Evolutionary conservation across 306 rosid species (phyloP).

Genomic region (Betula pendula): DNA sequence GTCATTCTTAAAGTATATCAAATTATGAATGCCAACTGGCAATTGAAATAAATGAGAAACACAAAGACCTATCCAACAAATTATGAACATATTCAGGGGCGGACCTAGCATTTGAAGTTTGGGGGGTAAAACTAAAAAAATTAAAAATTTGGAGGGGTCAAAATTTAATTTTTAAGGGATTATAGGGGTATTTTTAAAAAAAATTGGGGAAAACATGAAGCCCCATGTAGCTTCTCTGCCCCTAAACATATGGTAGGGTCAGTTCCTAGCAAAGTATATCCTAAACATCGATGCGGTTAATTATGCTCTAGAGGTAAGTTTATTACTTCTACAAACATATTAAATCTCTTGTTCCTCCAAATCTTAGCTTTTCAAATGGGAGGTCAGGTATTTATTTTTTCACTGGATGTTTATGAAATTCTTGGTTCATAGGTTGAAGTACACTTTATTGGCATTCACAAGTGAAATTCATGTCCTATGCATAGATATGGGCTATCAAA

Average conservation of each 20-base stretch:
- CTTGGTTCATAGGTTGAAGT: background rate
- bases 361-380: background rate
- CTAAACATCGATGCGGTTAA: background rate
- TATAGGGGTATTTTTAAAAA: too few species aligned
- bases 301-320: background rate
- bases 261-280: background rate
- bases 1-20: background rate
- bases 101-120: too few species aligned
- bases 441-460: background rate
- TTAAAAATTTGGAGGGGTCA: too few species aligned
- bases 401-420: background rate
- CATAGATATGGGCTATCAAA: background rate
- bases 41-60: background rate
- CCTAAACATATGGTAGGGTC: too few species aligned
- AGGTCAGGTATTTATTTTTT: background rate
- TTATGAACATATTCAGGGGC: too few species aligned
- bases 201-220: too few species aligned
- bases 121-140: too few species aligned
- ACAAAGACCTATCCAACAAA: too few species aligned
- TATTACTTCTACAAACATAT: background rate
- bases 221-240: too few species aligned
- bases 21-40: background rate
- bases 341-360: background rate
- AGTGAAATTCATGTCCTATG: background rate
- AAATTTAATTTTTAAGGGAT: too few species aligned